Evolutionary conservation across 2,329 filamentous ascomycete species (phyloP).

Genomic region (Alternaria arbusti): DNA sequence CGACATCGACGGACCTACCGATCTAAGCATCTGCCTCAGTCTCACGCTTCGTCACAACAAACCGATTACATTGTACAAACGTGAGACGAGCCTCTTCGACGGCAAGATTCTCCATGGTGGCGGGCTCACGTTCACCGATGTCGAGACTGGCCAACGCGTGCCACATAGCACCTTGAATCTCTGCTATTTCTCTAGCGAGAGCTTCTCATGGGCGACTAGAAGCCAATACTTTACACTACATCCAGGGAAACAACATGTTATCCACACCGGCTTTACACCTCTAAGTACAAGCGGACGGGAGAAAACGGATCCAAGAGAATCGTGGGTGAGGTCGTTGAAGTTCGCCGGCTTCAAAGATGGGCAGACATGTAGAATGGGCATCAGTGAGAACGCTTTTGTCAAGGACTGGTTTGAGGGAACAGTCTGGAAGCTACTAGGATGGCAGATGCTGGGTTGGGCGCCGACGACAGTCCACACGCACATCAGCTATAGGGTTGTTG

Average conservation of each 20-base stretch:
- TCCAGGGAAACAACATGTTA: neutral
- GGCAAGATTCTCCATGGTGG: neutral
- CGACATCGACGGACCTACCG: neutral
- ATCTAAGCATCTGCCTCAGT: neutral
- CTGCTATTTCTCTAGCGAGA: neutral
- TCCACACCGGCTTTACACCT: neutral
- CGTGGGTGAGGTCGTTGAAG: neutral
- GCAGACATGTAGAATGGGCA: neutral
- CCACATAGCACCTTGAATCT: neutral
- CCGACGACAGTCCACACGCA: neutral
- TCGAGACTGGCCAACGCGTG: neutral
- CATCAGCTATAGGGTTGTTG: neutral
- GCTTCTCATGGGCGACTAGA: neutral
- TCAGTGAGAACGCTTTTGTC: neutral
- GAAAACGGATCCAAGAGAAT: neutral
- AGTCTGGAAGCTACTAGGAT: neutral
- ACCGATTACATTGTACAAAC: neutral
- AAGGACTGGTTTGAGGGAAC: neutral
- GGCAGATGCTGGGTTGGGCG: neutral
- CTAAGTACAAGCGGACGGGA: neutral
- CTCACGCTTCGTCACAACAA: neutral
- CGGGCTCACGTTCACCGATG: slow-evolving; percentile 5
- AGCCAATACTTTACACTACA: neutral
- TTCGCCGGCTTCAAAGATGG: neutral
- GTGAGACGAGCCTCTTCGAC: slow-evolving; percentile 1